phyloP scores from a whole-genome alignment of 768 basidiomycete species.

The Mrakia frigida region DNA sequence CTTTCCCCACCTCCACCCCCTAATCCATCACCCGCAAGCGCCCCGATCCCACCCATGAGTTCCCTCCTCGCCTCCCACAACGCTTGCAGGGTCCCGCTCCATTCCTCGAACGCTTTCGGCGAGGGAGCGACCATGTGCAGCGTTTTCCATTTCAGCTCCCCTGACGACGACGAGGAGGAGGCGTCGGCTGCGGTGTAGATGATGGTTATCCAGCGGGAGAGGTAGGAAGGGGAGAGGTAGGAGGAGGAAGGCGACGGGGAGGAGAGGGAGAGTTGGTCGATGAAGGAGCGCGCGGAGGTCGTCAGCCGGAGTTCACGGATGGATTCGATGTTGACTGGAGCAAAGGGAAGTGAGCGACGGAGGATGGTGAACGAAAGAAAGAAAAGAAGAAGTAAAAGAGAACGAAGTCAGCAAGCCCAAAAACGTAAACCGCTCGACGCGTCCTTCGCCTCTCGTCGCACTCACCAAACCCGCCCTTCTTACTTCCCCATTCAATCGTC shows the following conservation, averaged over 20 bases:
- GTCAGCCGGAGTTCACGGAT: slow-evolving; percentile 82
- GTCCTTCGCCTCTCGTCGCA: slow-evolving; percentile 31
- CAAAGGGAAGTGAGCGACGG: neutral
- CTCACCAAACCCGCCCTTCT: slow-evolving; percentile 51
- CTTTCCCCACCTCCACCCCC: neutral
- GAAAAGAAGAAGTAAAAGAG: neutral
- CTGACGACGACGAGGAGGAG: neutral
- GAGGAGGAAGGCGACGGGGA: slow-evolving; percentile 58
- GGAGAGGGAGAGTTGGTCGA: slow-evolving; percentile 62
- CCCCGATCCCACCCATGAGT: slow-evolving; percentile 62
- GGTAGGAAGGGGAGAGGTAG: slow-evolving; percentile 56
- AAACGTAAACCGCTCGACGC: neutral
- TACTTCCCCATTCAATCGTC: slow-evolving; percentile 71
- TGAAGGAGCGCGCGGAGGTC: slow-evolving; percentile 63
- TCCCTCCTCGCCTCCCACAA: slow-evolving; percentile 63
- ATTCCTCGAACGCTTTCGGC: slow-evolving; percentile 57
- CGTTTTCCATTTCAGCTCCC: slow-evolving; percentile 55
- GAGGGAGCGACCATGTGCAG: slow-evolving; percentile 75
- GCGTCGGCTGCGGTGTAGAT: slow-evolving; percentile 62
- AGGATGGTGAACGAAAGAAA: neutral
- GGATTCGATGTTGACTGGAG: slow-evolving; percentile 70
- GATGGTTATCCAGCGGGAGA: slow-evolving; percentile 75
- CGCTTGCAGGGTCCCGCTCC: slow-evolving; percentile 60
- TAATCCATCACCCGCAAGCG: neutral
- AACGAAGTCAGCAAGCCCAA: neutral